phyloP scores from a whole-genome alignment of 2,329 filamentous ascomycete genomes.

The Orbilia blumenaviensis region DNA sequence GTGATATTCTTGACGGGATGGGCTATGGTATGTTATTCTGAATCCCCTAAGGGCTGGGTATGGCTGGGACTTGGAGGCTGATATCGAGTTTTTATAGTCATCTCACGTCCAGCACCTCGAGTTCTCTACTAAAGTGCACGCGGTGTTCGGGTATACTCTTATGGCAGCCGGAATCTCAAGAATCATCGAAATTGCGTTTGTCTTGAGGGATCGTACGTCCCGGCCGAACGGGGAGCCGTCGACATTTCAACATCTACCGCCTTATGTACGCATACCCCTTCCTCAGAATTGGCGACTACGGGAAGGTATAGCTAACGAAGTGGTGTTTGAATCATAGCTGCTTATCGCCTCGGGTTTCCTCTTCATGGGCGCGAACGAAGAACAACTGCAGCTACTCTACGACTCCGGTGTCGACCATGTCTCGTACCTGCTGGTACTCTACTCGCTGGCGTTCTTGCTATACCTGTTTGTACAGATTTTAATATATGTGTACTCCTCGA shows the following conservation, averaged over 20 bases:
- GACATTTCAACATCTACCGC: constrained; percentile 76
- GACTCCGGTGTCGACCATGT: constrained; percentile 83
- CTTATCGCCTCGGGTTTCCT: constrained; percentile 91
- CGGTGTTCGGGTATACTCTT: constrained; percentile 90
- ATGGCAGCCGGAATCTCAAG: constrained; percentile 87
- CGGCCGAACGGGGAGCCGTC: constrained; percentile 76
- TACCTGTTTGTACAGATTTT: constrained; percentile 71
- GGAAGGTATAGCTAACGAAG: background rate
- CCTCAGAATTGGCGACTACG: background rate
- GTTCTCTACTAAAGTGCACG: constrained; percentile 86
- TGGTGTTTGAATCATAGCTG: constrained; percentile 66
- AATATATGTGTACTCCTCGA: constrained; percentile 38
- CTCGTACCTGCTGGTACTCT: constrained; percentile 89
- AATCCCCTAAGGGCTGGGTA: background rate
- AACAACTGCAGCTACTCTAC: constrained; percentile 81
- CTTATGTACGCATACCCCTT: constrained; percentile 69
- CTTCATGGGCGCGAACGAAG: constrained; percentile 97
- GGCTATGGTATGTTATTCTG: constrained; percentile 71
- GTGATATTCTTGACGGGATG: constrained; percentile 93
- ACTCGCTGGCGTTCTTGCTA: constrained; percentile 85
- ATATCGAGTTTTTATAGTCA: constrained; percentile 62
- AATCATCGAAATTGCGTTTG: constrained; percentile 89
- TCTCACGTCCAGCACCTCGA: constrained; percentile 84
- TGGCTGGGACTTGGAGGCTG: background rate
- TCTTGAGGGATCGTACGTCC: constrained; percentile 76